Percentiles rank a stretch among this genome's conserved stretches.
These are phyloP conservation scores for Stellera chamaejasme DNA, from an alignment of 345 rosid genomes.

Conservation along the genomic window DNA sequence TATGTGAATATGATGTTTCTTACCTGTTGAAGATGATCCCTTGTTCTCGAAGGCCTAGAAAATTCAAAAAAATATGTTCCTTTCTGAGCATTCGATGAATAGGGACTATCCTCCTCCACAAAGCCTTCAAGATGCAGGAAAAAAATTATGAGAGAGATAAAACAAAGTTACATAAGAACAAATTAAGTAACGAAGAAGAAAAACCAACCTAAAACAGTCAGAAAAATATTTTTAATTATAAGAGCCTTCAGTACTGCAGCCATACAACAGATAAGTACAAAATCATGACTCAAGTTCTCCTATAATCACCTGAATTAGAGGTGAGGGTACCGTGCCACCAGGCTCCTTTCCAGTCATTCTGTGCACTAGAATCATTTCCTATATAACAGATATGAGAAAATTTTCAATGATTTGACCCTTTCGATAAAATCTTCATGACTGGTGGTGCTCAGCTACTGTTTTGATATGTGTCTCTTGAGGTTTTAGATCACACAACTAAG, in stretches of 20 bases:
- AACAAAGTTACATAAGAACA: background rate
- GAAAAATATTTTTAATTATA: too few relatives aligned
- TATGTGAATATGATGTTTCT: constrained; percentile 14
- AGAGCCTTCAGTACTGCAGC: too few relatives aligned
- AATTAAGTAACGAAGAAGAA: background rate
- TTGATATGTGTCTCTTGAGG: too few relatives aligned
- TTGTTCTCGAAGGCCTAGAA: constrained; percentile 87
- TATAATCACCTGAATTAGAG: constrained; percentile 48
- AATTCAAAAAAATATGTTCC: constrained; percentile 85
- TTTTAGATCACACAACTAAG: too few relatives aligned
- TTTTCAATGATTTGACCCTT: background rate
- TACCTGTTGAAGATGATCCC: constrained; percentile 92
- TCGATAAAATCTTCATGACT: too few relatives aligned
- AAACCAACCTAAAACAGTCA: background rate
- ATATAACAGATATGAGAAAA: constrained; percentile 8
- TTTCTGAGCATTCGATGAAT: constrained; percentile 50
- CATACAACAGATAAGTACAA: too few relatives aligned
- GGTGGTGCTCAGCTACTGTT: too few relatives aligned
- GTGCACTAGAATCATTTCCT: constrained; percentile 90
- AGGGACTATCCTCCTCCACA: constrained; percentile 87
- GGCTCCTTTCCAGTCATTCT: constrained; percentile 93
- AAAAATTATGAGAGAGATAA: background rate
- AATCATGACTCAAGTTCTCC: too few relatives aligned
- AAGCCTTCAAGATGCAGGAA: constrained; percentile 37
- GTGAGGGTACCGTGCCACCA: constrained; percentile 93